A percentile compares a stretch with the other conserved stretches of the same genome.
Conservation (phyloP, 2,329 filamentous ascomycete species). For the Ceratocystis albifundus region DNA sequence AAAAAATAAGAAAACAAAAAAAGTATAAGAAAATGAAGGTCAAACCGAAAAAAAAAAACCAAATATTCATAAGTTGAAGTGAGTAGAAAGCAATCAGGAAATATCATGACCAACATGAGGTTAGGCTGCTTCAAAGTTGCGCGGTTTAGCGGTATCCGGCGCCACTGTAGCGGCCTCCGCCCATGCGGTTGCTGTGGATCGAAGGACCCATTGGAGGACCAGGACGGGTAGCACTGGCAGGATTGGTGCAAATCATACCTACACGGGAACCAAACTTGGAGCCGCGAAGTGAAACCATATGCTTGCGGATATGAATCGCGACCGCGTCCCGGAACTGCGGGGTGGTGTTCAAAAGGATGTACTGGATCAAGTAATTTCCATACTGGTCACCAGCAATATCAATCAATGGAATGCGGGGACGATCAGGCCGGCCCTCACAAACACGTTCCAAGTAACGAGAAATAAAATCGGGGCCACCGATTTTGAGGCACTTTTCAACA, state of each 20-base stretch:
- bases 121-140: not conserved
- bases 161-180: constrained; percentile 46
- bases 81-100: constrained; percentile 10
- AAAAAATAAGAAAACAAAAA: constrained; percentile 13
- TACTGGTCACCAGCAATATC: constrained; percentile 98
- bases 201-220: constrained; percentile 66
- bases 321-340: constrained; percentile 87
- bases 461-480: constrained; percentile 81
- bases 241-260: constrained; percentile 97
- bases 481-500: constrained; percentile 97
- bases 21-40: constrained; percentile 10
- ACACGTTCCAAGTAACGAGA: constrained; percentile 87
- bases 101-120: not conserved
- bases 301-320: constrained; percentile 88
- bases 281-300: constrained; percentile 96
- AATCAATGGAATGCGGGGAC: constrained; percentile 90
- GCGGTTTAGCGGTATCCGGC: constrained; percentile 42
- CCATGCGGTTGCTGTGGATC: constrained; percentile 40
- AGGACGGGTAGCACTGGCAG: constrained; percentile 75
- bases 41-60: constrained; percentile 8
- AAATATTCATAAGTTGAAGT: constrained; percentile 14
- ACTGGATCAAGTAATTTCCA: constrained; percentile 95
- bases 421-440: constrained; percentile 79
- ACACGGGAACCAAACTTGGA: constrained; percentile 98
- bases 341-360: constrained; percentile 81